These are phyloP conservation scores for Ustilago shanxiensis DNA, from an alignment of 1,284 basidiomycete species.

Conservation along the genomic window DNA sequence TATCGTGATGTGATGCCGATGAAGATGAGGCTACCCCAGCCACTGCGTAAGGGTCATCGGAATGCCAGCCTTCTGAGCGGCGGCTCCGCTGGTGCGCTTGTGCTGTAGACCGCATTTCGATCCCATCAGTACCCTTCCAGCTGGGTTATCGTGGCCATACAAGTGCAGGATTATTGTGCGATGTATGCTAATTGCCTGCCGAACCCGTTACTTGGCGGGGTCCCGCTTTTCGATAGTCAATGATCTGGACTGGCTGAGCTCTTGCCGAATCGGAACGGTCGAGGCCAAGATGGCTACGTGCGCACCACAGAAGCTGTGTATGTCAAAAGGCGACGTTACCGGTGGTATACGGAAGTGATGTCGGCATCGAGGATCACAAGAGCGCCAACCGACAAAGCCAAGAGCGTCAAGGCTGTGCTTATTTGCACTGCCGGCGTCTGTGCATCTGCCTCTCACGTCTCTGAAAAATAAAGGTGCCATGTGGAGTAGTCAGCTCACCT, in stretches of 20 bases:
- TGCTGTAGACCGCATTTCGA: conserved; percentile 14
- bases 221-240: background rate
- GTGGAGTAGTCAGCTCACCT: conserved; percentile 3
- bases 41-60: background rate
- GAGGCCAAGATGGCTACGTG: background rate
- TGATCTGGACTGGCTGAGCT: background rate
- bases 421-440: background rate
- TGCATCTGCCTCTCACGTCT: background rate
- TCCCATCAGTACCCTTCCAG: background rate
- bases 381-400: conserved; percentile 1
- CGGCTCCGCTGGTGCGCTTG: conserved; percentile 18
- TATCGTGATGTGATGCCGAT: background rate
- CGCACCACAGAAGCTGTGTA: background rate
- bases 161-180: background rate
- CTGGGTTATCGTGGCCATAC: background rate
- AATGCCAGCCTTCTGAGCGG: conserved; percentile 18
- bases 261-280: background rate
- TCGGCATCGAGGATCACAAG: background rate
- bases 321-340: background rate
- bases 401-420: conserved; percentile 7
- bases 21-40: conserved; percentile 5
- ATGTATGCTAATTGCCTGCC: background rate
- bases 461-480: background rate
- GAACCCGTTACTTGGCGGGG: background rate
- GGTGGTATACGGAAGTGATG: background rate